A percentile compares a stretch with the other conserved stretches of the same genome.
These are phyloP conservation scores for Ustilago lituana DNA, from an alignment of 1,284 basidiomycete species.

Conservation along the genomic window DNA sequence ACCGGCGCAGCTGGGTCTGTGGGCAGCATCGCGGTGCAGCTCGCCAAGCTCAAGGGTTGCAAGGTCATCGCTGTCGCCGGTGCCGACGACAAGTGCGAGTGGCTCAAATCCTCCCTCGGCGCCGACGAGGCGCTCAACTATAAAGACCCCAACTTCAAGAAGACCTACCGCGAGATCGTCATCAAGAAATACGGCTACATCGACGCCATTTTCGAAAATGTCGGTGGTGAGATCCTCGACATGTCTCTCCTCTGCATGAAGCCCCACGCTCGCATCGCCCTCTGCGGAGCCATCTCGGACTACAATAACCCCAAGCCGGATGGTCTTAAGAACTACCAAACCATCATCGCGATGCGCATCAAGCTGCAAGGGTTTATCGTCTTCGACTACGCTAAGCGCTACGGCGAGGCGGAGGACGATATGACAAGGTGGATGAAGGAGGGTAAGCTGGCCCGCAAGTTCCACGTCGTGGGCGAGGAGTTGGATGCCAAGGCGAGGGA, in stretches of 20 bases:
- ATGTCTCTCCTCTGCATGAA: conserved; percentile 72
- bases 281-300: conserved; percentile 77
- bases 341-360: conserved; percentile 79
- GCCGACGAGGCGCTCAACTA: conserved; percentile 87
- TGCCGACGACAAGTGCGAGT: conserved; percentile 80
- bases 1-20: conserved; percentile 60
- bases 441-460: conserved; percentile 80
- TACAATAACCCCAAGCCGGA: conserved; percentile 66
- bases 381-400: conserved; percentile 42
- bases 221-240: conserved; percentile 53
- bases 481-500: conserved; percentile 24
- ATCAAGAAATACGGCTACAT: conserved; percentile 64
- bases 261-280: conserved; percentile 78
- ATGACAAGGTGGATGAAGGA: conserved; percentile 72
- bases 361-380: conserved; percentile 78
- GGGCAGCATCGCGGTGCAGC: conserved; percentile 72
- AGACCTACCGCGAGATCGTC: conserved; percentile 74
- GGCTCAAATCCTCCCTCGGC: conserved; percentile 82
- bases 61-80: conserved; percentile 86
- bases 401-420: conserved; percentile 63
- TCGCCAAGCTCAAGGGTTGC: conserved; percentile 69
- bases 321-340: conserved; percentile 68
- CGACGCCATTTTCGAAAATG: conserved; percentile 55
- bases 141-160: conserved; percentile 74
- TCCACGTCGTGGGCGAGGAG: conserved; percentile 48